phyloP scores from a whole-genome alignment of 164 flowering plant genomes.

The Cinnamomum micranthum region DNA sequence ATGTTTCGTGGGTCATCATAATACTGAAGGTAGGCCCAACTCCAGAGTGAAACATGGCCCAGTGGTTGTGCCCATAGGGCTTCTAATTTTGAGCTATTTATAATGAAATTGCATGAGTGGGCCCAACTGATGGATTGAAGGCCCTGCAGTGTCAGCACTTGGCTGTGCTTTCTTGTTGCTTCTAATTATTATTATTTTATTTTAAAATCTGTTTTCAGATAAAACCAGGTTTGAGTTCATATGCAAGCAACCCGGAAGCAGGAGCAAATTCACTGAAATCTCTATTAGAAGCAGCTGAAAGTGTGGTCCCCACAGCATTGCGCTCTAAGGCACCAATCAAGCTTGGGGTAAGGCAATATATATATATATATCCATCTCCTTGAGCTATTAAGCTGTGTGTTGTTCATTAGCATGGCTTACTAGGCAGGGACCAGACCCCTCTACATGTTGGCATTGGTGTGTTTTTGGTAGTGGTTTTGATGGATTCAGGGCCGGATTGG shows the following conservation, averaged over 20 bases:
- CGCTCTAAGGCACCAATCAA: constrained; percentile 64
- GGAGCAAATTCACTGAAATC: constrained; percentile 69
- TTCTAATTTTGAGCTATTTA: background rate
- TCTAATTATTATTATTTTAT: background rate
- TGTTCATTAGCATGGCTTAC: too few relatives aligned
- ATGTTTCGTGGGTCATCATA: too few relatives aligned
- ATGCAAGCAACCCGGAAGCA: constrained; percentile 49
- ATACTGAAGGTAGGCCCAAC: too few relatives aligned
- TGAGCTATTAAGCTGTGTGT: too few relatives aligned
- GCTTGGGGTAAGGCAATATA: constrained; percentile 64
- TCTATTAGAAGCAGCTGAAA: constrained; percentile 62
- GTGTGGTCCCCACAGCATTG: constrained; percentile 60
- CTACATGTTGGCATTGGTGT: too few relatives aligned
- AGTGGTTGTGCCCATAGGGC: background rate
- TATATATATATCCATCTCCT: too few relatives aligned
- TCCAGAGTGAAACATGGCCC: background rate
- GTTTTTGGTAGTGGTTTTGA: background rate
- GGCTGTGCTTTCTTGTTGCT: background rate
- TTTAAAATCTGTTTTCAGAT: constrained; percentile 29
- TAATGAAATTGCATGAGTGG: background rate
- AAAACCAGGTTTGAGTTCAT: constrained; percentile 80
- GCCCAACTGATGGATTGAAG: background rate
- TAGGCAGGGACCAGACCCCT: too few relatives aligned
- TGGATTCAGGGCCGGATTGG: background rate
- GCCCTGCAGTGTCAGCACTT: background rate